Evolutionary conservation across 1,139 yeast genomes (phyloP).

Genomic region (Geotrichum candidum): DNA sequence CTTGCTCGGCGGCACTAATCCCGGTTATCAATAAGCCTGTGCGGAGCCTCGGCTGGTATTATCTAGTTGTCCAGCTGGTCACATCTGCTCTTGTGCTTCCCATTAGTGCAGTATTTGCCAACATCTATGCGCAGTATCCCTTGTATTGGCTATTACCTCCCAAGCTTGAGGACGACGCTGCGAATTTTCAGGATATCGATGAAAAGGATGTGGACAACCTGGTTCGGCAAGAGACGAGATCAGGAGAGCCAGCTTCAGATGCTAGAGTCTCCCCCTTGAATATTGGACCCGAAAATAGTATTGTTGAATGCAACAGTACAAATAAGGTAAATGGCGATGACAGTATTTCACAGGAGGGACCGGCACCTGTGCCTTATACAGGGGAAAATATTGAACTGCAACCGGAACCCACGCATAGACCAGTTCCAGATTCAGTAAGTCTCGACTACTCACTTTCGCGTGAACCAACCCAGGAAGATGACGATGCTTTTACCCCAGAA

Average conservation of each 20-base stretch:
- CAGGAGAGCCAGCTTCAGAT: neutral
- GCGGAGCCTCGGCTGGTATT: conserved; percentile 61
- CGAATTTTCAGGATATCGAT: neutral
- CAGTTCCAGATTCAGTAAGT: neutral
- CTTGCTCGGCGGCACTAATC: conserved; percentile 64
- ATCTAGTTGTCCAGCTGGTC: conserved; percentile 51
- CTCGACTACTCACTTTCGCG: neutral
- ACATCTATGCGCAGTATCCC: conserved; percentile 52
- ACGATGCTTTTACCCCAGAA: neutral
- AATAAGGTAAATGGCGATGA: neutral
- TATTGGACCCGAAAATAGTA: neutral
- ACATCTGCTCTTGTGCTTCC: conserved; percentile 46
- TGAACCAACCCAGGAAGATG: conserved; percentile 1
- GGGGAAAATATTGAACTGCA: neutral
- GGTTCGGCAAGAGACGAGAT: neutral
- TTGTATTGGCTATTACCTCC: conserved; percentile 57
- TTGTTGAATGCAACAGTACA: neutral
- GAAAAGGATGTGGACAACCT: neutral
- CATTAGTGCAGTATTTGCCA: conserved; percentile 53
- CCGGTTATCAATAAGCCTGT: conserved; percentile 48
- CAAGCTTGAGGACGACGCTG: conserved; percentile 11
- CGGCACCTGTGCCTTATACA: neutral
- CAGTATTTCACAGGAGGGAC: neutral
- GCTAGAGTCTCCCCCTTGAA: neutral
- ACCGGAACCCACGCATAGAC: neutral